phyloP scores from a whole-genome alignment of 1,139 yeast species.

The Taphrina populina region DNA sequence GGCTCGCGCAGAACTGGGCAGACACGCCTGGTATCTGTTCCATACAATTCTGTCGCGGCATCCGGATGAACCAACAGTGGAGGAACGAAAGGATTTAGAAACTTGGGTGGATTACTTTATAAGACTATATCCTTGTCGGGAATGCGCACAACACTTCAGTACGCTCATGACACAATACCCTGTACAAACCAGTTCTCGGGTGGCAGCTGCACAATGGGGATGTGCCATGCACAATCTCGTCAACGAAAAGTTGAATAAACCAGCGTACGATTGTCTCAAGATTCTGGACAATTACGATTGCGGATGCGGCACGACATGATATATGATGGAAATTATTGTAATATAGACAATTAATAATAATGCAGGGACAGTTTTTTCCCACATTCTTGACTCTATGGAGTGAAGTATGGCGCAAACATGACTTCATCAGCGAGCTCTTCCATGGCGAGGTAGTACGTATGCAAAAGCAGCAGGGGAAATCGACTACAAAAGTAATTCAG shows the following conservation, averaged over 20 bases:
- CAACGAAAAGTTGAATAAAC: conserved; percentile 68
- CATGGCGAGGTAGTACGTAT: conserved; percentile 62
- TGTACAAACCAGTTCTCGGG: conserved; percentile 76
- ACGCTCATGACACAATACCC: conserved; percentile 67
- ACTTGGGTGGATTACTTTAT: conserved; percentile 48
- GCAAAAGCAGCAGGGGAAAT: conserved; percentile 79
- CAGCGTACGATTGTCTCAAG: conserved; percentile 74
- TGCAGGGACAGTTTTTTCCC: too few relatives aligned
- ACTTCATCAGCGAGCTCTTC: conserved; percentile 22
- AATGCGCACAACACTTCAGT: conserved; percentile 76
- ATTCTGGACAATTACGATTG: conserved; percentile 90
- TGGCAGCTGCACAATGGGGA: conserved; percentile 92
- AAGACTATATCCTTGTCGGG: conserved; percentile 46
- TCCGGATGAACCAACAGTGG: conserved; percentile 72
- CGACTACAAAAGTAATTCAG: conserved; percentile 67
- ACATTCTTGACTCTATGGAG: too few relatives aligned
- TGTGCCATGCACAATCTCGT: conserved; percentile 90
- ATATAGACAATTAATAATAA: too few relatives aligned
- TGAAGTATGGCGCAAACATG: conserved; percentile 18
- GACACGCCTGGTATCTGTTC: conserved; percentile 79
- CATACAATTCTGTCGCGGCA: conserved; percentile 90
- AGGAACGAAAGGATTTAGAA: conserved; percentile 65
- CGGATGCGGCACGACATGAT: conserved; percentile 81
- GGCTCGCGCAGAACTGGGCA: conserved; percentile 68
- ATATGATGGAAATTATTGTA: too few relatives aligned